Evolutionary conservation across 108 stramenopile species (phyloP).

Genomic region (Phaeodactylum tricornutum): DNA sequence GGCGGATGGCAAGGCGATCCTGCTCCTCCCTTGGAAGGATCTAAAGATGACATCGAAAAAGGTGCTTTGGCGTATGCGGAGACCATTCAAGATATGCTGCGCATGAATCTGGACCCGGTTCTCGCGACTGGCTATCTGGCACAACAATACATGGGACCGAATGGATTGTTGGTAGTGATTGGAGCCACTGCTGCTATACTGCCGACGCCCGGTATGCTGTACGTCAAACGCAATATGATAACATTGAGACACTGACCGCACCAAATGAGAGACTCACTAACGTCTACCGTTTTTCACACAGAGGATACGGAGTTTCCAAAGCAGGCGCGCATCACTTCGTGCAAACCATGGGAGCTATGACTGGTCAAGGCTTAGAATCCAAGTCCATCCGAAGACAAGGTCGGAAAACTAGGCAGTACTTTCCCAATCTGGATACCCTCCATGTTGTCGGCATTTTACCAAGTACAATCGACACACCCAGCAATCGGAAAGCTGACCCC

Average conservation of each 20-base stretch:
- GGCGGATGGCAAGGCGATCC: slow-evolving; percentile 44
- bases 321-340: slow-evolving; percentile 55
- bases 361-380: slow-evolving; percentile 20
- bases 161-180: slow-evolving; percentile 51
- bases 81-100: slow-evolving; percentile 42
- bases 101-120: slow-evolving; percentile 49
- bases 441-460: slow-evolving; percentile 59
- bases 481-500: slow-evolving; percentile 57
- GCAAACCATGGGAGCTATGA: slow-evolving; percentile 47
- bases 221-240: too few species aligned
- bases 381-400: slow-evolving; percentile 28
- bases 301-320: slow-evolving; percentile 61
- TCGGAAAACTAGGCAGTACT: slow-evolving; percentile 10
- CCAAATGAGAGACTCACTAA: too few species aligned
- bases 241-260: too few species aligned
- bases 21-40: slow-evolving; percentile 3
- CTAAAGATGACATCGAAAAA: slow-evolving; percentile 26
- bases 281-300: too few species aligned
- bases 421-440: slow-evolving; percentile 16
- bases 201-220: slow-evolving; percentile 63
- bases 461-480: slow-evolving; percentile 65
- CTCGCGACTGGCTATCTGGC: slow-evolving; percentile 59
- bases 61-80: slow-evolving; percentile 25
- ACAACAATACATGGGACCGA: slow-evolving; percentile 33
- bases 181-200: slow-evolving; percentile 56